Conservation (phyloP, 108 stramenopile species). For the Epithemia pelagica region DNA sequence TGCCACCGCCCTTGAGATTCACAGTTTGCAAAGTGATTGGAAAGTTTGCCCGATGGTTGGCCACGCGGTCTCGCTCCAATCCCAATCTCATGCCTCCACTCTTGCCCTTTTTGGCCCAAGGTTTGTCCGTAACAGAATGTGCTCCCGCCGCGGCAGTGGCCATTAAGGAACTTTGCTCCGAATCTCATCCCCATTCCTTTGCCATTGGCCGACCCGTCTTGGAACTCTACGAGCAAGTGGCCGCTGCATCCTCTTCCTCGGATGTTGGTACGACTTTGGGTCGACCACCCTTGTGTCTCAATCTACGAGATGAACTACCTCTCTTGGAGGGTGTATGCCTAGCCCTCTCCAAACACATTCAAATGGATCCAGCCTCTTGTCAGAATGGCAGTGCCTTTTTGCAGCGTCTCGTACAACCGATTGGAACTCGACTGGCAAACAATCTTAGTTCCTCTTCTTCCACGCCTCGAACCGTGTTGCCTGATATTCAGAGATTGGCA, state of each 20-base stretch:
- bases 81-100: conserved; percentile 63
- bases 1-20: conserved; percentile 54
- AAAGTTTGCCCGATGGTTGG: conserved; percentile 80
- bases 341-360: conserved; percentile 56
- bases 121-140: conserved; percentile 59
- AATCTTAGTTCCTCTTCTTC: conserved; percentile 10
- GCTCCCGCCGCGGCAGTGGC: conserved; percentile 78
- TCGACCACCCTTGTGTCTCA: conserved; percentile 2
- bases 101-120: conserved; percentile 78
- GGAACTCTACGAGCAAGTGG: conserved; percentile 49
- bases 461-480: conserved; percentile 42
- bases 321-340: conserved; percentile 85
- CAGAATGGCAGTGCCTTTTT: conserved; percentile 33
- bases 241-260: conserved; percentile 24
- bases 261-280: background rate
- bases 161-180: conserved; percentile 77
- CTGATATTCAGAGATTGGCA: conserved; percentile 81
- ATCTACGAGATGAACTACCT: conserved; percentile 83
- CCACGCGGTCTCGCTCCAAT: conserved; percentile 23
- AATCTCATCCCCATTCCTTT: conserved; percentile 45
- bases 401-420: conserved; percentile 68
- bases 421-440: conserved; percentile 54
- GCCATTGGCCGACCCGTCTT: conserved; percentile 73
- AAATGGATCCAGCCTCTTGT: conserved; percentile 21
- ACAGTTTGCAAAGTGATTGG: conserved; percentile 79